Base-by-base conservation (phyloP, 2,329 filamentous ascomycete species). In the Alternaria ethzedia region DNA sequence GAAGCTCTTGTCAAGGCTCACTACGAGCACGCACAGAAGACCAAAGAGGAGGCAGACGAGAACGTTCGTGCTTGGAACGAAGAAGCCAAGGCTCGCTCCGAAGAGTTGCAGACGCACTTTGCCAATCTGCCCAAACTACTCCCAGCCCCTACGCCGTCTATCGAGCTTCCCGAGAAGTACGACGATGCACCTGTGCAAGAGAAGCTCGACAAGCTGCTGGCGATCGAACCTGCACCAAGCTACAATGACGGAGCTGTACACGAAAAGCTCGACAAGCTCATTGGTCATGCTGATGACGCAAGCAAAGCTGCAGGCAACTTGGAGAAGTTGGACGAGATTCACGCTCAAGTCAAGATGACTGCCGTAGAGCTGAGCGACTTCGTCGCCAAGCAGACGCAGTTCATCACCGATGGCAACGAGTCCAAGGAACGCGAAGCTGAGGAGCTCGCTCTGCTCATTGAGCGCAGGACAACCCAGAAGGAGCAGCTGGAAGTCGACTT, bases 351-450 rank as follows among this genome's bases (percentile, higher is more conserved):
- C 60, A 88, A 93, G 77, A 86, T 89, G 63, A 97, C 93, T 2
- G 94, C 95, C 1, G 88, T 89, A 20, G 93, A 96, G 75, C 90
- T 99, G 58, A 91, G 91, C 3, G 88, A 90, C 45, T 97, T 97
- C 76, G 87, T 98, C 20, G 87, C 90, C 3, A 85, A 85, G 3
- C 94, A 97, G 78, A 91, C 89, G 21, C 88, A 90, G 74, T 88
- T 91, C 21, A 91, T 93, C 65, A 85, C 87, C 1, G 87, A 95
- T 65, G 92, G 94, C 44, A 89, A 93, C 64, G 92, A 96, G 67
- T 90, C 90, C 52, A 91, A 89, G 65, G 91, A 94, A 74, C 91
- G 89, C 77, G 90, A 91, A 57, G 89, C 94, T 0, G 91, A 94
- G 71, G 94, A 97, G 75, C 90, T 92, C 6, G 89, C 87, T 0